Conservation (phyloP, 2,329 filamentous ascomycete species). For the Neonectria ditissima region DNA sequence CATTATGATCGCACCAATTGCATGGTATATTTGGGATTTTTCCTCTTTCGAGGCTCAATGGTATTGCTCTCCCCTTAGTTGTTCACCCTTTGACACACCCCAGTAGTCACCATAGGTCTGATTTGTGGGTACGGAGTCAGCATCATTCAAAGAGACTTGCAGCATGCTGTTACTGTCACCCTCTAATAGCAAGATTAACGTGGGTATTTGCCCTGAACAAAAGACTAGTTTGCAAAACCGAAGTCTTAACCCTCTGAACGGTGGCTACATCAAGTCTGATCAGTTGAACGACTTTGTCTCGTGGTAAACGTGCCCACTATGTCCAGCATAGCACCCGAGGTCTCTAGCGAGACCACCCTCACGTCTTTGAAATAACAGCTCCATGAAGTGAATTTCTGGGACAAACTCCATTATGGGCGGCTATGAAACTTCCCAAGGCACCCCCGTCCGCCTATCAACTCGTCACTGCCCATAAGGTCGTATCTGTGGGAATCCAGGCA, state of each 20-base stretch:
- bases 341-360: conserved; percentile 24
- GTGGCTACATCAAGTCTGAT: neutral
- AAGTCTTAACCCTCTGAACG: neutral
- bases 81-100: neutral
- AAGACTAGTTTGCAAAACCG: neutral
- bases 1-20: neutral
- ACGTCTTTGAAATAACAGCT: conserved; percentile 42
- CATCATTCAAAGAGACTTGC: neutral
- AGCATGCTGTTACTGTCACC: neutral
- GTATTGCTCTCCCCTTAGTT: neutral
- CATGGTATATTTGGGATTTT: neutral
- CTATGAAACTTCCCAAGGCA: conserved; percentile 32
- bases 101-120: neutral
- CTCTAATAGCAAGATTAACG: neutral
- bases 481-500: conserved; percentile 54
- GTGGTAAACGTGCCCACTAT: conserved; percentile 33
- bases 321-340: conserved; percentile 39
- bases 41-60: neutral
- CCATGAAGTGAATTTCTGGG: conserved; percentile 24
- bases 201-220: neutral
- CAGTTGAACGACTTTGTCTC: neutral
- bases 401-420: conserved; percentile 8
- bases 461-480: conserved; percentile 49
- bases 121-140: neutral
- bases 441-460: conserved; percentile 14